Percentiles rank a stretch among this genome's conserved stretches.
Conservation (phyloP, 345 rosid genomes). For the Sisymbrium irio region DNA sequence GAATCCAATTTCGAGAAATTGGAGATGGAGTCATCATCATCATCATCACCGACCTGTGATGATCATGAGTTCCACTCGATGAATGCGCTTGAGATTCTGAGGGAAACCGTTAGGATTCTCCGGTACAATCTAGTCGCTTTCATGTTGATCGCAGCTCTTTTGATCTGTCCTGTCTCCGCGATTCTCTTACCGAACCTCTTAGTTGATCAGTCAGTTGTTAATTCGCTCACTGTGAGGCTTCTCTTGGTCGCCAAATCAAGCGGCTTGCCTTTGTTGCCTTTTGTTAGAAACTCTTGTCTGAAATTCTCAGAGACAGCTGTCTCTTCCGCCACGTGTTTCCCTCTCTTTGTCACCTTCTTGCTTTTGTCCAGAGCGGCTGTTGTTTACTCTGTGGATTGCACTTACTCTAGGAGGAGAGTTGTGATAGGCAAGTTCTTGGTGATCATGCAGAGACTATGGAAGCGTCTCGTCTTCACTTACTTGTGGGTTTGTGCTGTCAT, state of each 20-base stretch:
- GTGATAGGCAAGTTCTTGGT: constrained; percentile 48
- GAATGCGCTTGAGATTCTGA: constrained; percentile 83
- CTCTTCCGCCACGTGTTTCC: constrained; percentile 71
- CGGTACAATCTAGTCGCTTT: constrained; percentile 64
- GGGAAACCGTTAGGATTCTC: constrained; percentile 82
- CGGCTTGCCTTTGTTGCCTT: constrained; percentile 67
- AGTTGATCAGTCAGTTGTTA: constrained; percentile 63
- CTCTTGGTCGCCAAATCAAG: constrained; percentile 65
- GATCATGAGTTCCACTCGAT: constrained; percentile 48
- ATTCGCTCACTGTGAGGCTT: constrained; percentile 53
- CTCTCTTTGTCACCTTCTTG: constrained; percentile 61
- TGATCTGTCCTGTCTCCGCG: constrained; percentile 84
- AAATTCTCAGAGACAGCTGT: constrained; percentile 65
- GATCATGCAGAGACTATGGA: constrained; percentile 60
- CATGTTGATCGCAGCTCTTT: constrained; percentile 52
- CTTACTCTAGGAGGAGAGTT: constrained; percentile 57
- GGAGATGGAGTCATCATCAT: too few relatives aligned
- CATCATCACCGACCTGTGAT: too few relatives aligned
- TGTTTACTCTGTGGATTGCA: constrained; percentile 78
- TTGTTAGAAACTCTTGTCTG: constrained; percentile 60
- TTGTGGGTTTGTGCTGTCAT: constrained; percentile 62
- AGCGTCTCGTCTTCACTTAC: constrained; percentile 59
- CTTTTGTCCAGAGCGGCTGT: constrained; percentile 69
- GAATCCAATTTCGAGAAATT: background rate
- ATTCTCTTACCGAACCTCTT: constrained; percentile 60